Base-by-base conservation (phyloP, 2,329 filamentous ascomycete species). In the Pseudonectria foliicola region DNA sequence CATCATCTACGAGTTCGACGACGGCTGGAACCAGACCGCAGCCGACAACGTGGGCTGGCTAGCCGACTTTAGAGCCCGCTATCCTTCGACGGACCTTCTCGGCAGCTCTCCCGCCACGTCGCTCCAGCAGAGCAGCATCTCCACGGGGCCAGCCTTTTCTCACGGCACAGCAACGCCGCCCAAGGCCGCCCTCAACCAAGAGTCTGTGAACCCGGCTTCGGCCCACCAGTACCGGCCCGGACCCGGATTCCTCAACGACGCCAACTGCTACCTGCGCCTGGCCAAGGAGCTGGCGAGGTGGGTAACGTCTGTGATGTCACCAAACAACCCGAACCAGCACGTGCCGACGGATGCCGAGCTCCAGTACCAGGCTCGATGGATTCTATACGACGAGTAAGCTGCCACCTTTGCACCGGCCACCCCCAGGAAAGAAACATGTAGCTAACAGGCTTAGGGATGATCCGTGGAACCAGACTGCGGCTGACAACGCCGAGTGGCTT, bases 401-500 rank as follows among this genome's bases (percentile, higher is more conserved):
- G 32, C 27, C n/a, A n/a, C n/a, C n/a, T n/a, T n/a, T n/a, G n/a
- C n/a, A n/a, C n/a, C n/a, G n/a, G n/a, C 4, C 18, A 10, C n/a
- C 24, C 18, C 2, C 7, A 10, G 25, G 27, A 26, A 15, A 14
- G 7, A 23, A 12, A 29, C 14, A 6, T 24, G 23, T n/a, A 32
- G 31, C 46, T 59, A 42, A 54, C 43, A 38, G 15, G 25, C 4
- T 3, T 13, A 76, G 73, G 37, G 76, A 80, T 37, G 76, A 80
- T 46, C 73, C 73, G 3, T 79, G 75, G 71, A 80, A 80, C 51
- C 71, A 77, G 45, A 80, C 76, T 0, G 72, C 73, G 1, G 75
- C 75, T 21, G 77, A 80, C 48, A 80, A 80, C 43, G 66, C 64
- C 1, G 75, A 80, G 54, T 81, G 77, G 77, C 63, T 81, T 10